These are phyloP conservation scores for Diplodia mutila DNA, from an alignment of 2,329 filamentous ascomycete genomes.

Conservation along the genomic window DNA sequence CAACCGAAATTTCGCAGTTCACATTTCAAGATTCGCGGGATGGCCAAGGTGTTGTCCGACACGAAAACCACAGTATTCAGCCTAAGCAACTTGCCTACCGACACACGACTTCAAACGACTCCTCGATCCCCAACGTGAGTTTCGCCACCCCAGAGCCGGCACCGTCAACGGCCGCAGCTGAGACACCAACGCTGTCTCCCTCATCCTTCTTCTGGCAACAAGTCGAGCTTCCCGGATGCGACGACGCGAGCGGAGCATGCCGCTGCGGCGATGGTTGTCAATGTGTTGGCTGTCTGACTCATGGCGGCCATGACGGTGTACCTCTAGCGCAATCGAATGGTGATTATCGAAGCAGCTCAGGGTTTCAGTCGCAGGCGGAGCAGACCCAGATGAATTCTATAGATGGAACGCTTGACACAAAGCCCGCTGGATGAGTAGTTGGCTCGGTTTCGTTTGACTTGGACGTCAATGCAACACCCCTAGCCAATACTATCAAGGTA, in stretches of 20 bases:
- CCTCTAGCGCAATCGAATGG: constrained; percentile 31
- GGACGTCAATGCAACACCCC: neutral
- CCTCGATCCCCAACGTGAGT: neutral
- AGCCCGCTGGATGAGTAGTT: constrained; percentile 1
- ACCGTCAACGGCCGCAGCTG: constrained; percentile 20
- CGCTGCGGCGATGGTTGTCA: constrained; percentile 57
- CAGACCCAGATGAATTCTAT: constrained; percentile 6
- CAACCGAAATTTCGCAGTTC: constrained; percentile 30
- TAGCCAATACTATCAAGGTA: neutral
- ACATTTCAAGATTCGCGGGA: constrained; percentile 15
- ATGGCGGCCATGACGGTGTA: constrained; percentile 54
- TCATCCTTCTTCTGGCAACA: constrained; percentile 44
- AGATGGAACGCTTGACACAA: neutral
- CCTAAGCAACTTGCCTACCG: neutral
- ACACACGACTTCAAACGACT: neutral
- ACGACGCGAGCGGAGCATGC: constrained; percentile 54
- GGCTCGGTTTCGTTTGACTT: neutral
- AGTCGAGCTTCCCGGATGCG: constrained; percentile 47
- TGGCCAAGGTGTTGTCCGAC: neutral
- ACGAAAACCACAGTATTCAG: neutral
- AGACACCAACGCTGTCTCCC: constrained; percentile 39
- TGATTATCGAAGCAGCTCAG: neutral
- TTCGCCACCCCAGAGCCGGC: constrained; percentile 8
- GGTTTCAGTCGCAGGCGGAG: neutral
- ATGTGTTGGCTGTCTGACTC: constrained; percentile 58